phyloP scores from a whole-genome alignment of 805 yeast species.

The Ogataea pilisensis region DNA sequence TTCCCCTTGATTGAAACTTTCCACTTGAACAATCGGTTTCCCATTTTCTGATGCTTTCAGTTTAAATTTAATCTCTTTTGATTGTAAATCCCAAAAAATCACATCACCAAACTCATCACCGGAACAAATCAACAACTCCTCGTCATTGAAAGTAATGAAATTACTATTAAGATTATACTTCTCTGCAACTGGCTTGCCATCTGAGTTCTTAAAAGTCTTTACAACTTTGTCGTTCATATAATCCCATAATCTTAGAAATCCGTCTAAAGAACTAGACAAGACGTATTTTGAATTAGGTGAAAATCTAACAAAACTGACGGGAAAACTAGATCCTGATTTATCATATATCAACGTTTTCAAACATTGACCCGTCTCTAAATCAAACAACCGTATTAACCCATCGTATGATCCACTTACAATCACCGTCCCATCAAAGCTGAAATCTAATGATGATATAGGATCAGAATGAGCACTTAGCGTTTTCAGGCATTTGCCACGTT shows the following conservation, averaged over 20 bases:
- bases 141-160: slow-evolving; percentile 38
- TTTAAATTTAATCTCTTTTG: slow-evolving; percentile 41
- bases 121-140: slow-evolving; percentile 48
- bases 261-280: slow-evolving; percentile 77
- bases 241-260: slow-evolving; percentile 78
- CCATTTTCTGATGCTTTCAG: slow-evolving; percentile 16
- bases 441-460: slow-evolving; percentile 72
- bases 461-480: slow-evolving; percentile 91
- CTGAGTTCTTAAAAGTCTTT: slow-evolving; percentile 46
- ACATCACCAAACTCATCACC: slow-evolving; percentile 57
- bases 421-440: slow-evolving; percentile 76
- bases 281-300: slow-evolving; percentile 80
- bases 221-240: slow-evolving; percentile 76
- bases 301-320: slow-evolving; percentile 68
- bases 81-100: slow-evolving; percentile 64
- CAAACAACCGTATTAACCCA: slow-evolving; percentile 86
- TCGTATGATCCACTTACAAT: slow-evolving; percentile 86
- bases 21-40: slow-evolving; percentile 39
- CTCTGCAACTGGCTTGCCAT: slow-evolving; percentile 37
- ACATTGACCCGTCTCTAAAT: slow-evolving; percentile 85
- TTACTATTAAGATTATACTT: slow-evolving; percentile 50
- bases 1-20: slow-evolving; percentile 34
- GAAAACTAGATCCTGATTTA: slow-evolving; percentile 67
- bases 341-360: slow-evolving; percentile 83
- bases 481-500: slow-evolving; percentile 62